Evolutionary conservation across 805 yeast genomes (phyloP), one percentile per base, ranked within the genome.

Genomic region (Candida lessepsii): DNA sequence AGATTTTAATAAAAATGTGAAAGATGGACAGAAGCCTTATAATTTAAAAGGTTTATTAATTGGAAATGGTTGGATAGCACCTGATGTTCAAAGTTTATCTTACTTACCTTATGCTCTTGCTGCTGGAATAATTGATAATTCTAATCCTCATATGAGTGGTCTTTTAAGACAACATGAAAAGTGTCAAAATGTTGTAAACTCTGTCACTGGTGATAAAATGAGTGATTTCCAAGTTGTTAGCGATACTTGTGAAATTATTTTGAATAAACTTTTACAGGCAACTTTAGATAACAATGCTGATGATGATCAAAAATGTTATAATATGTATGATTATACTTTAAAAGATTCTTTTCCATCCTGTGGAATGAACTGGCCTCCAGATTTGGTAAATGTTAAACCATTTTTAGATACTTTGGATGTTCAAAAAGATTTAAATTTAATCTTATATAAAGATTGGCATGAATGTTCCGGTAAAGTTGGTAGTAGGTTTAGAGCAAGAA

Each of bases 41-140:
- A 68, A 81, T 40, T 58, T 90, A 42, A 69, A 75, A 45, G 93
- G 91, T 0, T 57, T 88, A 7, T 48, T 89, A 47, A 82, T 93
- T 42, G 96, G 96, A 11, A 91, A 91, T 62, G 97, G 96, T 1
- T 91, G 96, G 96, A 78, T 90, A 10, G 90, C 88, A 34, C 97
- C 98, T 1, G 77, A 81, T 46, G 74, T 76, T 30, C 99, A 93
- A 66, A 81, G 91, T 38, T 69, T 87, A 45, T 78, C 95, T 13
- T 86, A 83, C 51, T 61, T 86, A 25, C 95, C 95, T 1, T 89
- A 76, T 59, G 73, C 85, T 0, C 47, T 79, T 18, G 72, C 80
- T 14, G 71, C 77, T 11, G 82, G 81, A 0, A 48, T 91, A 3
- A 61, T 91, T 14, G 53, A 66, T 16, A 48, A 59, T 3, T 51